phyloP scores from a whole-genome alignment of 306 rosid species.

The Mimosa bimucronata region DNA sequence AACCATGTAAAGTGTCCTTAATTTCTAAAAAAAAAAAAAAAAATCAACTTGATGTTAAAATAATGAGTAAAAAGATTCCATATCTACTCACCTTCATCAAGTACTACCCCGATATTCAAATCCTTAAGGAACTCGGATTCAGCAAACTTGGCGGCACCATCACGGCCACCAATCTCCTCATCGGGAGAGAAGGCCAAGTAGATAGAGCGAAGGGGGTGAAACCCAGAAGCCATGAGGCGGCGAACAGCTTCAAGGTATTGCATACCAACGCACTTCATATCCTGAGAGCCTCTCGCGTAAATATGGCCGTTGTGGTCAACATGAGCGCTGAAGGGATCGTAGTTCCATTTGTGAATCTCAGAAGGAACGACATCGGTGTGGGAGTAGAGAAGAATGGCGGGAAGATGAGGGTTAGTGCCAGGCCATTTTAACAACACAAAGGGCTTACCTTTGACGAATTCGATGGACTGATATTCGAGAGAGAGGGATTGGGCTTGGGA shows the following conservation, averaged over 20 bases:
- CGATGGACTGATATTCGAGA: constrained; percentile 67
- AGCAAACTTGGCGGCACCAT: constrained; percentile 63
- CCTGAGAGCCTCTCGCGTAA: constrained; percentile 88
- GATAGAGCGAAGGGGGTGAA: constrained; percentile 58
- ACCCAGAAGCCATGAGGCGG: constrained; percentile 54
- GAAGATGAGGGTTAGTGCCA: constrained; percentile 63
- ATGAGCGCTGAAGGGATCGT: constrained; percentile 75
- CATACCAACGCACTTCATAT: constrained; percentile 93
- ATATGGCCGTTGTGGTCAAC: constrained; percentile 55
- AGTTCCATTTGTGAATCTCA: constrained; percentile 70
- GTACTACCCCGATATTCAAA: constrained; percentile 76
- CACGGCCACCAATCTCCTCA: constrained; percentile 89
- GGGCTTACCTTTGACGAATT: constrained; percentile 70
- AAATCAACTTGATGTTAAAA: too few relatives aligned
- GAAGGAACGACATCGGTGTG: constrained; percentile 91
- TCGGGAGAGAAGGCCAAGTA: constrained; percentile 81
- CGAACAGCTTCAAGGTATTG: constrained; percentile 93
- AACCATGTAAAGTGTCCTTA: too few relatives aligned
- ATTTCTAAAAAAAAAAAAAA: too few relatives aligned
- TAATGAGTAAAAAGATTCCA: too few relatives aligned
- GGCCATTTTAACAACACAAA: constrained; percentile 79
- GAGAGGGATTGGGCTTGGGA: constrained; percentile 66
- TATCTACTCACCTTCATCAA: constrained; percentile 71
- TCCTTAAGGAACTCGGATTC: constrained; percentile 55
- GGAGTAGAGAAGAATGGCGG: constrained; percentile 82